Evolutionary conservation across 2,329 filamentous ascomycete species (phyloP).

Genomic region (Clarireedia sp.): DNA sequence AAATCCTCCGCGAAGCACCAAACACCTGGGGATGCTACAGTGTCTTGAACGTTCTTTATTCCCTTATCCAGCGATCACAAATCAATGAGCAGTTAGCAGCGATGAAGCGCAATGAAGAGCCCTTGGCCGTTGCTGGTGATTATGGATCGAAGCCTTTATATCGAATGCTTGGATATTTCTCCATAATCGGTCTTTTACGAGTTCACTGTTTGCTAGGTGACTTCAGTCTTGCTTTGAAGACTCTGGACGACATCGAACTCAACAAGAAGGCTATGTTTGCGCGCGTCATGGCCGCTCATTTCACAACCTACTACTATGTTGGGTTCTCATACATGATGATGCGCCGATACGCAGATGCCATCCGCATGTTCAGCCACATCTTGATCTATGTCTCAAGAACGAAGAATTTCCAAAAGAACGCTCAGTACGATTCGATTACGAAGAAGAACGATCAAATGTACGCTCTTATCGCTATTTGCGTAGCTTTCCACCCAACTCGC

Average conservation of each 20-base stretch:
- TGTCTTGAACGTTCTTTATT: constrained; percentile 98
- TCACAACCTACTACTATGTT: constrained; percentile 99
- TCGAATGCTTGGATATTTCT: constrained; percentile 98
- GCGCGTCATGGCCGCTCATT: constrained; percentile 98
- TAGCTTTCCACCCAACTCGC: constrained; percentile 93
- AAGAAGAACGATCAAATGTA: constrained; percentile 99
- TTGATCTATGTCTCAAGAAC: constrained; percentile 96
- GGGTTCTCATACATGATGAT: constrained; percentile 99
- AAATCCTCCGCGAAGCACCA: constrained; percentile 87
- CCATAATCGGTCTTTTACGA: constrained; percentile 91
- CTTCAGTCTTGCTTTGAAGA: constrained; percentile 97
- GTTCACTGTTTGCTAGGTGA: constrained; percentile 96
- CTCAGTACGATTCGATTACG: constrained; percentile 94
- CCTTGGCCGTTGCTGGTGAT: constrained; percentile 79
- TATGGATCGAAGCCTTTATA: constrained; percentile 93
- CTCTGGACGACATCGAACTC: constrained; percentile 96
- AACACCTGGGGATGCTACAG: constrained; percentile 99
- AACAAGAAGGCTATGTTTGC: constrained; percentile 99
- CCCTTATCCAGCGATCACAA: constrained; percentile 94
- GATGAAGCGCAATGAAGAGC: constrained; percentile 89
- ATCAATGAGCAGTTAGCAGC: constrained; percentile 96
- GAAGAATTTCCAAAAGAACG: constrained; percentile 99
- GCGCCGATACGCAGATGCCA: constrained; percentile 97
- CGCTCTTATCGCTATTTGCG: constrained; percentile 95
- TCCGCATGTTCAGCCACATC: constrained; percentile 99